These are phyloP conservation scores for Mycena metata DNA, from an alignment of 768 basidiomycete species.

Conservation along the genomic window DNA sequence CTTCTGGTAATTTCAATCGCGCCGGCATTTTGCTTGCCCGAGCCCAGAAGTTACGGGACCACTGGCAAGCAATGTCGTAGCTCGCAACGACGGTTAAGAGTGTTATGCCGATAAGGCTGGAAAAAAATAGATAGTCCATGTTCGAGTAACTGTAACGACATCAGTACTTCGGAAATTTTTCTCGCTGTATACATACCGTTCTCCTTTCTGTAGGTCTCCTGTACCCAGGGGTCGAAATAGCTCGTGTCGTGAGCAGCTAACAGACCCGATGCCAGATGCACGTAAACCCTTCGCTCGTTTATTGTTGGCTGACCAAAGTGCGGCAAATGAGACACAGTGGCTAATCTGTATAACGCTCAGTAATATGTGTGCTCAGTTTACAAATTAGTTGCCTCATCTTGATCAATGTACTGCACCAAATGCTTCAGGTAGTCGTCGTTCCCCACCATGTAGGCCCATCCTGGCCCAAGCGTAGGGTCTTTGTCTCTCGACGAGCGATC, in stretches of 20 bases:
- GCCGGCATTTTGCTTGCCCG: slow-evolving; percentile 28
- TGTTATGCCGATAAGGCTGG: slow-evolving; percentile 1
- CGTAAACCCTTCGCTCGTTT: slow-evolving; percentile 36
- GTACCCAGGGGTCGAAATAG: slow-evolving; percentile 38
- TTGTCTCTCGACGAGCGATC: slow-evolving; percentile 19
- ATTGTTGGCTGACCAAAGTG: slow-evolving; percentile 29
- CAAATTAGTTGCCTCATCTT: not conserved
- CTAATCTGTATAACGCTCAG: not conserved
- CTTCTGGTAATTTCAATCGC: not conserved
- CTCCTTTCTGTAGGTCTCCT: slow-evolving; percentile 44
- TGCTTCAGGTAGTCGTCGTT: slow-evolving; percentile 17
- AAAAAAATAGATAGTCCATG: slow-evolving; percentile 40
- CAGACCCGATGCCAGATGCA: slow-evolving; percentile 38
- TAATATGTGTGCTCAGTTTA: too few relatives aligned
- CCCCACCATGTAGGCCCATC: slow-evolving; percentile 35
- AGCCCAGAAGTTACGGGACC: slow-evolving; percentile 32
- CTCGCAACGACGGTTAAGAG: slow-evolving; percentile 14
- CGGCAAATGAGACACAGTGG: slow-evolving; percentile 1
- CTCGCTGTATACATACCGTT: slow-evolving; percentile 30
- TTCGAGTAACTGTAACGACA: slow-evolving; percentile 37
- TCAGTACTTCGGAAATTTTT: not conserved
- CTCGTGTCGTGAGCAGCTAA: slow-evolving; percentile 35
- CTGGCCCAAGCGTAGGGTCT: slow-evolving; percentile 33
- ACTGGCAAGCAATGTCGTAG: slow-evolving; percentile 48
- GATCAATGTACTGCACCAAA: not conserved